Conservation (phyloP, 2,329 filamentous ascomycete genomes). For the Fusarium sp. region DNA sequence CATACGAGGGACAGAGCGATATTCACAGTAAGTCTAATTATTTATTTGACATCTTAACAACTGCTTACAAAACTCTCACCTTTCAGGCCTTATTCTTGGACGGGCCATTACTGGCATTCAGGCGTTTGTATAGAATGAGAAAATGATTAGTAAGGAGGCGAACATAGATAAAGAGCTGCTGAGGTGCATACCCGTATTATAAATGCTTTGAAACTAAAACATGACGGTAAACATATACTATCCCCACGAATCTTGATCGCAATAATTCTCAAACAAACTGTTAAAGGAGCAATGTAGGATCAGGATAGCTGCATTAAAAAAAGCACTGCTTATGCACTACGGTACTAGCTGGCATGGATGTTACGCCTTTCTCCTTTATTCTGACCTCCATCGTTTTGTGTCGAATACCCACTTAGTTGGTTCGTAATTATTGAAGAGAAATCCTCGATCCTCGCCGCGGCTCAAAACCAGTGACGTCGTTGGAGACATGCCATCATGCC, state of each 20-base stretch:
- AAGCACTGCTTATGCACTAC: background rate
- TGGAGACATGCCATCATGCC: background rate
- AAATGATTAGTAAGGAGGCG: constrained; percentile 25
- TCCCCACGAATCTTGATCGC: background rate
- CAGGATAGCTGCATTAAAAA: background rate
- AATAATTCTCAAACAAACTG: background rate
- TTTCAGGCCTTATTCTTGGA: constrained; percentile 74
- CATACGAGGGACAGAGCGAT: constrained; percentile 98
- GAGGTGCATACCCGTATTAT: constrained; percentile 22
- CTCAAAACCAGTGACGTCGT: constrained; percentile 23
- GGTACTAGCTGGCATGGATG: background rate
- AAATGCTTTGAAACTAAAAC: constrained; percentile 39
- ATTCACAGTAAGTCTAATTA: constrained; percentile 82
- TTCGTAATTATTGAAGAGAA: background rate
- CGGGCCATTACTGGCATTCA: constrained; percentile 80
- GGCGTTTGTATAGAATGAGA: constrained; percentile 72
- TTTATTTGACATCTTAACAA: background rate
- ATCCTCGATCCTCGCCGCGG: background rate
- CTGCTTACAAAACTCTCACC: constrained; percentile 42
- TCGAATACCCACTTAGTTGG: constrained; percentile 10
- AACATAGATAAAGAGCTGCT: constrained; percentile 20
- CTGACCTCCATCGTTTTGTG: background rate
- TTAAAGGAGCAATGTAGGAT: background rate
- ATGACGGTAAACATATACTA: background rate
- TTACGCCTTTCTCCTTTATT: background rate